Conservation (phyloP, 2,329 filamentous ascomycete species). For the Clarireedia hainanense region DNA sequence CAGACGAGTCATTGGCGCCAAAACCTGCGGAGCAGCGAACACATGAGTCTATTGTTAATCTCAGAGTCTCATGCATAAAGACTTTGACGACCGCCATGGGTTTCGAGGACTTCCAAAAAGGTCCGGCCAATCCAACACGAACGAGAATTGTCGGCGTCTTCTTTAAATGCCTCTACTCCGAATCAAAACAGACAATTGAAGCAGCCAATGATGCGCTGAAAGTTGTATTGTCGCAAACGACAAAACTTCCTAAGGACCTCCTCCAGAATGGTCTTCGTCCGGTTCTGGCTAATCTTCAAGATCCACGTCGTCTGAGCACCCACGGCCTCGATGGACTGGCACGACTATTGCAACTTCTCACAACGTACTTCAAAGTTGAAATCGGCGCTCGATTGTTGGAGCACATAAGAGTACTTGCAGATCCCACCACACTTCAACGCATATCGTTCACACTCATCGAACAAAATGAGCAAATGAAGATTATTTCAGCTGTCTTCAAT, state of each 20-base stretch:
- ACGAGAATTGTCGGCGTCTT: constrained; percentile 84
- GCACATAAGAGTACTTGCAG: constrained; percentile 85
- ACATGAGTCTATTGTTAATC: constrained; percentile 85
- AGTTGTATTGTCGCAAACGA: constrained; percentile 78
- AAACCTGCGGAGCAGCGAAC: constrained; percentile 92
- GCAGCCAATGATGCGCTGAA: constrained; percentile 88
- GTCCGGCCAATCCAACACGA: constrained; percentile 56
- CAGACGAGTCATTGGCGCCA: constrained; percentile 84
- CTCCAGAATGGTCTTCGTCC: constrained; percentile 89
- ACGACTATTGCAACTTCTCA: constrained; percentile 80
- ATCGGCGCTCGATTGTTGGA: constrained; percentile 90
- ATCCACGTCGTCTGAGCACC: constrained; percentile 81
- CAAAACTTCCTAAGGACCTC: constrained; percentile 89
- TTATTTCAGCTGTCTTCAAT: constrained; percentile 89
- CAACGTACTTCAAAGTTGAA: constrained; percentile 98
- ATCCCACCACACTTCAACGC: constrained; percentile 71
- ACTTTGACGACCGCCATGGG: constrained; percentile 89
- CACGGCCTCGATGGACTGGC: constrained; percentile 88
- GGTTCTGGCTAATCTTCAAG: constrained; percentile 93
- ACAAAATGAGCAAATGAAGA: constrained; percentile 86
- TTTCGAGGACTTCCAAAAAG: constrained; percentile 83
- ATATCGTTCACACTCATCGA: constrained; percentile 94
- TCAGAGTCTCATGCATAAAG: constrained; percentile 88
- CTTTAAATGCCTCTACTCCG: constrained; percentile 94
- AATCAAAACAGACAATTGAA: constrained; percentile 84